These are phyloP conservation scores for Entomortierella lignicola DNA, from an alignment of 192 early-diverging fungal genomes.

Conservation along the genomic window DNA sequence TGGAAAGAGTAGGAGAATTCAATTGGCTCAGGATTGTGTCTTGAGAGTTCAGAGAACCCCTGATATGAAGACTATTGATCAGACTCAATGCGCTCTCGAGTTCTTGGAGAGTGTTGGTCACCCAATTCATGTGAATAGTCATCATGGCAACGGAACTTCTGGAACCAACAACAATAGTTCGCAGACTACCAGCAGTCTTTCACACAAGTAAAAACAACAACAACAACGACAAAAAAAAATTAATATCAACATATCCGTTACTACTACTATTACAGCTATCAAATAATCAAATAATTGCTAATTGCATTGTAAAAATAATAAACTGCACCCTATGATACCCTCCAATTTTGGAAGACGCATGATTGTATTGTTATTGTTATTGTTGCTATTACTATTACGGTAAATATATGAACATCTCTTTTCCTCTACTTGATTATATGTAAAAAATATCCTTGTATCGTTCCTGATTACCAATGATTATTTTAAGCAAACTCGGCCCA, in stretches of 20 bases:
- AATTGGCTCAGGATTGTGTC: slow-evolving; percentile 47
- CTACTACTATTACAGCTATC: too few species aligned
- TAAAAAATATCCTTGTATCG: slow-evolving; percentile 18
- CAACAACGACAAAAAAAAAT: too few species aligned
- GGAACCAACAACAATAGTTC: neutral
- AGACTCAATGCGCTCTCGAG: slow-evolving; percentile 42
- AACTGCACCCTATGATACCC: too few species aligned
- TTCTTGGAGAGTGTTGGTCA: slow-evolving; percentile 35
- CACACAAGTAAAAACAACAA: slow-evolving; percentile 1
- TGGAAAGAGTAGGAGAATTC: slow-evolving; percentile 28
- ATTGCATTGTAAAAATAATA: too few species aligned
- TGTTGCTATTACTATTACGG: too few species aligned
- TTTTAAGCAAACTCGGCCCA: slow-evolving; percentile 63
- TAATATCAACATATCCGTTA: too few species aligned
- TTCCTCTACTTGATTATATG: neutral
- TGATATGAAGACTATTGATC: slow-evolving; percentile 49
- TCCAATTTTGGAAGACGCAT: neutral
- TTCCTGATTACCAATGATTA: too few species aligned
- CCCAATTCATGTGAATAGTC: slow-evolving; percentile 15
- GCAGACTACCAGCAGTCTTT: neutral
- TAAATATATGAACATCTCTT: too few species aligned
- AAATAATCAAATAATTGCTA: too few species aligned
- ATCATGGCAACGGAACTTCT: too few species aligned
- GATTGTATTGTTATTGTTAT: too few species aligned
- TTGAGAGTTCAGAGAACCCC: slow-evolving; percentile 40